phyloP scores from a whole-genome alignment of 352 stramenopile species.

The Globisporangium recalcitrans region DNA sequence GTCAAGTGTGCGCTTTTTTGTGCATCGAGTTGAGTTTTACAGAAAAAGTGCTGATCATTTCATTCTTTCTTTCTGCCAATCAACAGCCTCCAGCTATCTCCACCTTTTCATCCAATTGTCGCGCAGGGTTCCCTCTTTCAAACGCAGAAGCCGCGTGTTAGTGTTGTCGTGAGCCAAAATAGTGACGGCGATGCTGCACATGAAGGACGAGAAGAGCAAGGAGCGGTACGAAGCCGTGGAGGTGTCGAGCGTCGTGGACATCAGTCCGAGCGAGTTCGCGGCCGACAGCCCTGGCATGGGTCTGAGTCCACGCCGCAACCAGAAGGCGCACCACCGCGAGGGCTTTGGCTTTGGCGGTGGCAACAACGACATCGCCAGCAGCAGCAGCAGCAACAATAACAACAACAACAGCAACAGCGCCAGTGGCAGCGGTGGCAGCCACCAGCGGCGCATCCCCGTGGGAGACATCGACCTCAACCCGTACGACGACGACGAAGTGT shows the following conservation, averaged over 20 bases:
- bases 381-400: no score
- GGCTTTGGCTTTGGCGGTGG: not conserved
- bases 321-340: slow-evolving; percentile 18
- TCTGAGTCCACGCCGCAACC: slow-evolving; percentile 30
- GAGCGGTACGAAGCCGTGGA: slow-evolving; percentile 40
- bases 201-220: slow-evolving; percentile 42
- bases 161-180: no score
- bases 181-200: slow-evolving; percentile 25
- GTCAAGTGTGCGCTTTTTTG: not conserved
- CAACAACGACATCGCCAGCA: no score
- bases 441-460: slow-evolving; percentile 13
- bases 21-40: not conserved
- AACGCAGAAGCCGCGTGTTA: no score
- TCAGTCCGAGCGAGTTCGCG: slow-evolving; percentile 33
- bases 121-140: no score
- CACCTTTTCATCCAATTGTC: no score
- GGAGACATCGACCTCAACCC: slow-evolving; percentile 20
- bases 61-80: no score
- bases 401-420: not conserved
- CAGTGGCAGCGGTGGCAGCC: slow-evolving; percentile 4
- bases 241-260: slow-evolving; percentile 34
- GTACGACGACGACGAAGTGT: slow-evolving; percentile 18
- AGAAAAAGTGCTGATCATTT: no score
- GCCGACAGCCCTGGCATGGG: slow-evolving; percentile 22
- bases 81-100: no score